phyloP scores from a whole-genome alignment of 2,329 filamentous ascomycete genomes.

The Parafenestella ontariensis region DNA sequence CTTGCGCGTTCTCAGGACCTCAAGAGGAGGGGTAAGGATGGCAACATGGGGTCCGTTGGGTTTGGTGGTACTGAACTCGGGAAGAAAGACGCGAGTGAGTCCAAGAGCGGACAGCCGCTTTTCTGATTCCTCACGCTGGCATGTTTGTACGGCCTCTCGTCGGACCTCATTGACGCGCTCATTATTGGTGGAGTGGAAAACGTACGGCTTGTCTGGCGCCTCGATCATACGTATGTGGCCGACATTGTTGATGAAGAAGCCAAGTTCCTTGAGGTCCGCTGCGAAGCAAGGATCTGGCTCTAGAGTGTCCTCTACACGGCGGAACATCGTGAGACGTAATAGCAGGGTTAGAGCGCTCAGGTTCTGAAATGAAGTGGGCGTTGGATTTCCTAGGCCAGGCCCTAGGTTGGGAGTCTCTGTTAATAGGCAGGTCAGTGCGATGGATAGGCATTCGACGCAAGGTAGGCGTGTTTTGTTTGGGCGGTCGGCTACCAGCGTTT shows the following conservation, averaged over 20 bases:
- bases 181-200: constrained; percentile 76
- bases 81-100: constrained; percentile 67
- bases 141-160: constrained; percentile 71
- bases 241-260: constrained; percentile 78
- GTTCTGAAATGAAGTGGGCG: too few species aligned
- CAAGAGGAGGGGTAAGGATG: constrained; percentile 66
- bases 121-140: constrained; percentile 66
- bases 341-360: not conserved
- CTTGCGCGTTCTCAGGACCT: constrained; percentile 61
- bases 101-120: constrained; percentile 68
- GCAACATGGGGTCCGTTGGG: constrained; percentile 65
- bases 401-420: too few species aligned
- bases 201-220: constrained; percentile 73
- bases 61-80: constrained; percentile 57
- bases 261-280: constrained; percentile 71
- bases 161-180: constrained; percentile 79
- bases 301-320: constrained; percentile 70
- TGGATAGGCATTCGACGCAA: too few species aligned
- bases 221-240: constrained; percentile 77
- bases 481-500: constrained; percentile 15
- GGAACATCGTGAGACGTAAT: constrained; percentile 71
- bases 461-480: not conserved
- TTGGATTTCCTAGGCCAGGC: not conserved
- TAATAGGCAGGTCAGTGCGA: too few species aligned
- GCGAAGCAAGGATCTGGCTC: constrained; percentile 71